These are phyloP conservation scores for Aspergillus ellipticus DNA, from an alignment of 495 filamentous ascomycete genomes.

Conservation along the genomic window DNA sequence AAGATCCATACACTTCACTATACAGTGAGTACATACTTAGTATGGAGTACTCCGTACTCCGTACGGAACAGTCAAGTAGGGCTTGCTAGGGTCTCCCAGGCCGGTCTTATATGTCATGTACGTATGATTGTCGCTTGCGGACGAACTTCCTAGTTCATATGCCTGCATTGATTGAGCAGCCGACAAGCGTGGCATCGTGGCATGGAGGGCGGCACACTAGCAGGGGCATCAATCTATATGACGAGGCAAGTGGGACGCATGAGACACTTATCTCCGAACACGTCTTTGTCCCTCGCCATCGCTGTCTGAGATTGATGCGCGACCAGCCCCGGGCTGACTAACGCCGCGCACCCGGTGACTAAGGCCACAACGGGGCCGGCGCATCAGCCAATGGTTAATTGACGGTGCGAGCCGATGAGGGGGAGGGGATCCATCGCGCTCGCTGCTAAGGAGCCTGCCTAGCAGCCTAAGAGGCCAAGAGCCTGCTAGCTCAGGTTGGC, in stretches of 20 bases:
- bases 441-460: background rate
- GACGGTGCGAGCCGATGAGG: conserved; percentile 17
- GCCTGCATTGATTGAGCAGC: no score
- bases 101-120: no score
- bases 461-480: background rate
- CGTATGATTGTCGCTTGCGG: no score
- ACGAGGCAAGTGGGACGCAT: background rate
- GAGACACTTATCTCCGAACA: conserved; percentile 2
- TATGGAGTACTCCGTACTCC: no score
- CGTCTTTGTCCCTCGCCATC: background rate
- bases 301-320: conserved; percentile 6
- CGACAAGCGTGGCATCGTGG: no score
- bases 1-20: no score
- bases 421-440: conserved; percentile 11
- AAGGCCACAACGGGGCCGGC: background rate
- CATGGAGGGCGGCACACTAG: background rate
- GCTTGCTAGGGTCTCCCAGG: no score
- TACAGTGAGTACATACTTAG: no score
- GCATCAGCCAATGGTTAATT: conserved; percentile 13
- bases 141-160: no score
- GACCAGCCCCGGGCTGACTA: background rate
- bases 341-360: background rate
- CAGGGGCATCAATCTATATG: background rate
- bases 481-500: no score
- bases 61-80: no score